Evolutionary conservation across 768 basidiomycete genomes (phyloP).

Genomic region (Kondoa subrosea): DNA sequence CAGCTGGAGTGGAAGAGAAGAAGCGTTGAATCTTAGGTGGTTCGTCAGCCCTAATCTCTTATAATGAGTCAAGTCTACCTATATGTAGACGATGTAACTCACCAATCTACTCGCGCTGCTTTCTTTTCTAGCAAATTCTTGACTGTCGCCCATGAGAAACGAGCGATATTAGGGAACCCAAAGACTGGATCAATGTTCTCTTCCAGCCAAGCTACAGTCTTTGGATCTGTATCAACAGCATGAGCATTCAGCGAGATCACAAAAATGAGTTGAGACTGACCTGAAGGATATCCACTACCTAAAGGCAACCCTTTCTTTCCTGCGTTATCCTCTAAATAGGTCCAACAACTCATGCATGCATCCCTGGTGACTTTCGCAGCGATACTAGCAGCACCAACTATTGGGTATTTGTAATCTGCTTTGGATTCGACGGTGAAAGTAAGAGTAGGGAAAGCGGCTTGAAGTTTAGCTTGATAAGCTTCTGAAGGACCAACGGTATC

Average conservation of each 20-base stretch:
- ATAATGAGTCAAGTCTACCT: neutral
- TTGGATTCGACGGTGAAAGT: slow-evolving; percentile 76
- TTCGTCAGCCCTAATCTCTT: slow-evolving; percentile 22
- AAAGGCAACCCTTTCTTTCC: slow-evolving; percentile 29
- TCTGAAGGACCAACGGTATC: slow-evolving; percentile 81
- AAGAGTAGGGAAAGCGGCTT: slow-evolving; percentile 58
- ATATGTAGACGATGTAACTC: slow-evolving; percentile 9
- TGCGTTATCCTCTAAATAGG: slow-evolving; percentile 46
- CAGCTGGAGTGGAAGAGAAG: slow-evolving; percentile 17
- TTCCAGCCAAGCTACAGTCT: slow-evolving; percentile 73
- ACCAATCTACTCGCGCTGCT: slow-evolving; percentile 72
- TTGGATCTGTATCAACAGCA: slow-evolving; percentile 48
- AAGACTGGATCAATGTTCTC: slow-evolving; percentile 66
- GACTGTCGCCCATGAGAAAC: slow-evolving; percentile 92
- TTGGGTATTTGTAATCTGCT: slow-evolving; percentile 89
- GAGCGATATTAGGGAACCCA: slow-evolving; percentile 72
- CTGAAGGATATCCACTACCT: slow-evolving; percentile 84
- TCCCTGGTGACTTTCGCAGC: slow-evolving; percentile 94
- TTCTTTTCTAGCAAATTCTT: slow-evolving; percentile 66
- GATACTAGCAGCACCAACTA: slow-evolving; percentile 93
- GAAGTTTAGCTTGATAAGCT: slow-evolving; percentile 69
- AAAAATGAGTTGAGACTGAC: slow-evolving; percentile 33
- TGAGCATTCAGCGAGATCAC: neutral
- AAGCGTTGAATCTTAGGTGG: slow-evolving; percentile 24
- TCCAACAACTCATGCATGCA: slow-evolving; percentile 71